These are phyloP conservation scores for Phytophthora brassicae DNA, from an alignment of 352 stramenopile genomes.

Conservation along the genomic window DNA sequence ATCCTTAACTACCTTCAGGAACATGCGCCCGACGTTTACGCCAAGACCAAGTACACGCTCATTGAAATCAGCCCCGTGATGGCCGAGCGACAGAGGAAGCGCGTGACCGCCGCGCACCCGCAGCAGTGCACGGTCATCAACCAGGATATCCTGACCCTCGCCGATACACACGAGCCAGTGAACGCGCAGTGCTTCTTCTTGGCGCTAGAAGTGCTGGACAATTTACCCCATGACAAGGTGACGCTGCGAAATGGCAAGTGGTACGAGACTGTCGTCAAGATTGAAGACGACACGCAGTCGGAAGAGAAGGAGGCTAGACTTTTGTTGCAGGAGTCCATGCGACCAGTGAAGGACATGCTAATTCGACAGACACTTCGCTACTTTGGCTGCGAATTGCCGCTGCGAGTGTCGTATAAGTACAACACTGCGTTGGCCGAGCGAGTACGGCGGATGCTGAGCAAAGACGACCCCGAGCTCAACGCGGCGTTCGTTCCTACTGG, in stretches of 20 bases:
- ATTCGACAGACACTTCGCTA: slow-evolving; percentile 73
- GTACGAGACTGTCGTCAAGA: slow-evolving; percentile 68
- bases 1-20: slow-evolving; percentile 88
- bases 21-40: slow-evolving; percentile 77
- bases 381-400: slow-evolving; percentile 74
- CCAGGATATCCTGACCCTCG: slow-evolving; percentile 79
- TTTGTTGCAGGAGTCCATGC: slow-evolving; percentile 47
- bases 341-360: slow-evolving; percentile 64
- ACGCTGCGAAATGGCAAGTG: slow-evolving; percentile 71
- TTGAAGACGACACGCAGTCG: slow-evolving; percentile 3
- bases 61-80: slow-evolving; percentile 90
- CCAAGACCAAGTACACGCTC: slow-evolving; percentile 82
- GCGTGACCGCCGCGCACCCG: slow-evolving; percentile 59
- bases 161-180: slow-evolving; percentile 52
- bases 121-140: slow-evolving; percentile 75
- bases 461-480: slow-evolving; percentile 50
- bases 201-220: slow-evolving; percentile 90
- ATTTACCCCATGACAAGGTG: slow-evolving; percentile 92
- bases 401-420: slow-evolving; percentile 61
- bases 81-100: slow-evolving; percentile 72
- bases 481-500: slow-evolving; percentile 89
- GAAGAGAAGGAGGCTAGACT: slow-evolving; percentile 2
- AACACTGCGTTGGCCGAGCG: slow-evolving; percentile 55
- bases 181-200: slow-evolving; percentile 76
- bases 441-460: slow-evolving; percentile 53